Conservation (phyloP, 192 early-diverging fungal genomes). For the Linnemannia schmuckeri region DNA sequence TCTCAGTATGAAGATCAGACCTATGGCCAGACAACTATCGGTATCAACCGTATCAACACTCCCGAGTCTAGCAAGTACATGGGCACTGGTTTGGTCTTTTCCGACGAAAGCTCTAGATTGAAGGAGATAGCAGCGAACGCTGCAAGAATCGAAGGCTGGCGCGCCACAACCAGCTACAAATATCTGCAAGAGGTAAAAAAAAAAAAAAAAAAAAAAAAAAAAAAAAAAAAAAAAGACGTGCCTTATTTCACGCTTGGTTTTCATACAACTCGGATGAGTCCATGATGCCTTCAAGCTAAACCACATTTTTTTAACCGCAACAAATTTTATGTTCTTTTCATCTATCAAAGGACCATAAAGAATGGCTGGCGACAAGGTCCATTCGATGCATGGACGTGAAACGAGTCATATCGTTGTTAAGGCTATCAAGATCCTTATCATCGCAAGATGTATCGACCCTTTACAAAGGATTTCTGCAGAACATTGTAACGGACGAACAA, state of each 20-base stretch:
- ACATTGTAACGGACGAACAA: constrained; percentile 78
- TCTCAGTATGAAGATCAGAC: constrained; percentile 82
- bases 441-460: constrained; percentile 75
- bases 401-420: constrained; percentile 73
- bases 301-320: background rate
- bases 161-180: constrained; percentile 80
- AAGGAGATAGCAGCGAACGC: constrained; percentile 81
- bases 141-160: constrained; percentile 90
- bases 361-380: constrained; percentile 65
- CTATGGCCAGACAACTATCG: constrained; percentile 73
- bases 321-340: background rate
- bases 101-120: constrained; percentile 72
- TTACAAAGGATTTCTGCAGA: constrained; percentile 77
- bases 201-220: background rate
- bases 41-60: constrained; percentile 58
- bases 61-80: constrained; percentile 64
- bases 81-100: constrained; percentile 80
- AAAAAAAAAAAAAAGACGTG: background rate
- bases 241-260: background rate
- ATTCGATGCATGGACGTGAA: constrained; percentile 80
- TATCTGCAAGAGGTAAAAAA: constrained; percentile 70
- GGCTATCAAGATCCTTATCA: constrained; percentile 60
- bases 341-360: constrained; percentile 70
- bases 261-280: background rate
- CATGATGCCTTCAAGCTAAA: background rate